Evolutionary conservation across 192 early-diverging fungal species (phyloP).

Genomic region (Rhizophlyctis rosea): DNA sequence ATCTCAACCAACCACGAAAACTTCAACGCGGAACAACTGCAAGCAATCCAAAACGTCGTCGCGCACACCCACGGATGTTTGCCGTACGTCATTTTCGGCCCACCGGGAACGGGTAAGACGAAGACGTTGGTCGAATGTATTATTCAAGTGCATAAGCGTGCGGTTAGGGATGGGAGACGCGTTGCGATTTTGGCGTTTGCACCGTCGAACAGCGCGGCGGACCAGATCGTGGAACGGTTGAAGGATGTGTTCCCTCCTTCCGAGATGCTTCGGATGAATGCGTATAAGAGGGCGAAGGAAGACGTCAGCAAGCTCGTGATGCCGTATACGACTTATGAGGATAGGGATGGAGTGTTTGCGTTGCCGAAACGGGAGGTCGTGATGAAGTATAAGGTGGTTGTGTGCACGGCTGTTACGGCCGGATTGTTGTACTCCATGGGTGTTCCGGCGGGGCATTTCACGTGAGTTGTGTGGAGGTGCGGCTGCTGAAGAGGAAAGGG

Average conservation of each 20-base stretch:
- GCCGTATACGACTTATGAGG: neutral
- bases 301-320: neutral
- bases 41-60: too few species aligned
- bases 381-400: neutral
- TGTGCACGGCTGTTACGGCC: neutral
- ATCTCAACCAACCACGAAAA: too few species aligned
- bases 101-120: conserved; percentile 63
- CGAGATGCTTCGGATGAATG: conserved; percentile 4
- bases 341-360: neutral
- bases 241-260: neutral
- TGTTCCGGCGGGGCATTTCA: too few species aligned
- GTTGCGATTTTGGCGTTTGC: conserved; percentile 48
- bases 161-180: too few species aligned
- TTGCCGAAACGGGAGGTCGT: neutral
- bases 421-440: neutral
- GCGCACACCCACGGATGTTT: too few species aligned
- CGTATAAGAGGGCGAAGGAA: neutral
- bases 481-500: too few species aligned
- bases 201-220: conserved; percentile 49
- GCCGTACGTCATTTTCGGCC: too few species aligned
- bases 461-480: too few species aligned
- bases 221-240: conserved; percentile 48
- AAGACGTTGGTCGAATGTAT: conserved; percentile 49
- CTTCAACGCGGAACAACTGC: too few species aligned
- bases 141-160: conserved; percentile 47